Base-by-base conservation (phyloP, 2,329 filamentous ascomycete genomes). In the Claviceps africana region DNA sequence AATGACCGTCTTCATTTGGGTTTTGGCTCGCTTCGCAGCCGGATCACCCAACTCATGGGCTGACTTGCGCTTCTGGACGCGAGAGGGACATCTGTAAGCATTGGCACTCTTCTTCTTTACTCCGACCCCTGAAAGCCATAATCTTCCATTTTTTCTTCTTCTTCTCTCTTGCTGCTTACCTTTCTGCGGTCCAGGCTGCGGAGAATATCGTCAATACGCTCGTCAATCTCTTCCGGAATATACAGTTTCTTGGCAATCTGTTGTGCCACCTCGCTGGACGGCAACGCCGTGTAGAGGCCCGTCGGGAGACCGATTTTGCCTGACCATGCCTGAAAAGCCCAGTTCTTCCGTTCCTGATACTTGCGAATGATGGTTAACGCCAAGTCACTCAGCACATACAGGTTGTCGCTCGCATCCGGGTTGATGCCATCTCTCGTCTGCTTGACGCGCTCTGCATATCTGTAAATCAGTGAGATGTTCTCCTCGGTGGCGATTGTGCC, bases 401-500 rank as follows among this genome's bases (percentile, higher is more conserved):
- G 75, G 56, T 83, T 82, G 53, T 89, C 81, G 59, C 84, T 87
- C 54, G 77, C 74, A 1, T 76, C 71, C 0, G 81, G 77, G 25
- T 78, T 76, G 55, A 97, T 81, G 13, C 80, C 86, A 65, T 98
- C 93, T 43, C 81, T 78, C 10, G 90, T 86, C 66, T 91, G 86
- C 73, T 98, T 98, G 51, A 95, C 84, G 10, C 89, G 82, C 67
- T 97, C 90, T 13, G 89, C 89, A 56, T 96, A 86, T 65, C 93
- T 88, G 72, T 86, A 93, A 42, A 98, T 89, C 55, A 95, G 73
- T 0, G 86, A 85, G 17, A 97, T 75, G 60, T 96, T 98, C 45
- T 87, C 80, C 65, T 95, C 86, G 0, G 83, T 91, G 10, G 88
- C 88, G 19, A 96, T 82, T 39, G 83, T 81, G 56, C 78, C 82